phyloP scores from a whole-genome alignment of 495 filamentous ascomycete genomes.

The Margaritispora aquatica region DNA sequence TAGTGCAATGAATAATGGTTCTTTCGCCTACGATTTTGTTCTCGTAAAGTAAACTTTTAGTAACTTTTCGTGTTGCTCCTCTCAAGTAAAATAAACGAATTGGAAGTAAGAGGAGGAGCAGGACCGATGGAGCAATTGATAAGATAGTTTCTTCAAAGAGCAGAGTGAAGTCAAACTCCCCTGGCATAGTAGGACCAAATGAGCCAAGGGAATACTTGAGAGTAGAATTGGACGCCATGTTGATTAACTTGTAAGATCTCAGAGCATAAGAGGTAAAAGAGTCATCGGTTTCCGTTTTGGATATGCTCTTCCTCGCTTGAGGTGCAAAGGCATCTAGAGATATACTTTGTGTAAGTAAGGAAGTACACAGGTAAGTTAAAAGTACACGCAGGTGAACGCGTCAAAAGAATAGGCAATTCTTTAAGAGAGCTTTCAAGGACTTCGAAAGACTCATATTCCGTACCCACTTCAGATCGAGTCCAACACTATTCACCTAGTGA shows the following conservation, averaged over 20 bases:
- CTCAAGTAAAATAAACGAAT: constrained; percentile 40
- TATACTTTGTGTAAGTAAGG: neutral
- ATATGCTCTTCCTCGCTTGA: neutral
- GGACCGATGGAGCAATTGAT: constrained; percentile 39
- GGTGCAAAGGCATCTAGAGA: neutral
- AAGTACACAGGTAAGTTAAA: neutral
- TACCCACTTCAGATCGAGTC: neutral
- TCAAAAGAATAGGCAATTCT: neutral
- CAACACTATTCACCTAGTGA: neutral
- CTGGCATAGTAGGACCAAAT: constrained; percentile 6
- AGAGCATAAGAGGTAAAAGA: neutral
- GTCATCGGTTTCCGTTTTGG: neutral
- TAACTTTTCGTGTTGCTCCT: constrained; percentile 40
- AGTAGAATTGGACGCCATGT: neutral
- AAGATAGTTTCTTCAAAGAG: constrained; percentile 53
- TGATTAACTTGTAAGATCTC: neutral
- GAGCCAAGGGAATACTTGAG: neutral
- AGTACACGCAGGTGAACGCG: neutral
- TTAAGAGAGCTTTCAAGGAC: neutral
- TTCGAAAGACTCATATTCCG: neutral
- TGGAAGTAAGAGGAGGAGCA: constrained; percentile 43
- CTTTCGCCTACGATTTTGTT: constrained; percentile 18
- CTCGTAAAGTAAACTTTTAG: constrained; percentile 11
- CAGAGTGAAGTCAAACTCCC: constrained; percentile 52
- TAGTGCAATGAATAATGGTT: neutral